A percentile compares a stretch with the other conserved stretches of the same genome.
These are phyloP conservation scores for Ormosia semicastrata DNA, from an alignment of 306 rosid species.

Conservation along the genomic window DNA sequence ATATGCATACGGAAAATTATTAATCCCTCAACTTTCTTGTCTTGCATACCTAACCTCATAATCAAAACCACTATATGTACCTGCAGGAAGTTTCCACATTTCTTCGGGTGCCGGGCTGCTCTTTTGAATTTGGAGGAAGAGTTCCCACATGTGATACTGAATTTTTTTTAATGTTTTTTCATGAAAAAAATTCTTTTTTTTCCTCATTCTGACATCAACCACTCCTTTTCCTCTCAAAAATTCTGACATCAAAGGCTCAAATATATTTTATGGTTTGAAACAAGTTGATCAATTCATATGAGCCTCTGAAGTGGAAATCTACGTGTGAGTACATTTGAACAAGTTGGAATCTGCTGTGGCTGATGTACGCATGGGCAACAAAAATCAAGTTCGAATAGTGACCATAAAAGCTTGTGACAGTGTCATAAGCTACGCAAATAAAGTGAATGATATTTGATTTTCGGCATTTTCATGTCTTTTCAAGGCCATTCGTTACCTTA, in stretches of 20 bases:
- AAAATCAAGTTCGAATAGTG: not conserved
- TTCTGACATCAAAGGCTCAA: not conserved
- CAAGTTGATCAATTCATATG: not conserved
- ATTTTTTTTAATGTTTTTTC: too few relatives aligned
- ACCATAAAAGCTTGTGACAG: not conserved
- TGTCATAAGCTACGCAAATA: not conserved
- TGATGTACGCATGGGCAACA: not conserved
- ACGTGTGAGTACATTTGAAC: not conserved
- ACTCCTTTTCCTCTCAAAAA: not conserved
- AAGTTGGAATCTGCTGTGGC: not conserved
- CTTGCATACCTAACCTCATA: not conserved
- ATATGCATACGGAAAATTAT: not conserved
- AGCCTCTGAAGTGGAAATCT: not conserved
- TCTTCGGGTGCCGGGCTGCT: too few relatives aligned
- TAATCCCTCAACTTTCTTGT: not conserved
- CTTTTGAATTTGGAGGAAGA: too few relatives aligned
- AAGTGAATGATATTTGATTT: not conserved
- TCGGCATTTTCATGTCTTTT: not conserved
- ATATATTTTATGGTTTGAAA: not conserved
- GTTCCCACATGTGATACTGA: too few relatives aligned
- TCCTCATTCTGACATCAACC: too few relatives aligned
- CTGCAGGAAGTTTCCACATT: too few relatives aligned
- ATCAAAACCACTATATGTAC: not conserved
- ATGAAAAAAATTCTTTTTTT: too few relatives aligned
- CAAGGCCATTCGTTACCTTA: not conserved